A percentile compares a stretch with the other conserved stretches of the same genome.
Evolutionary conservation across 805 yeast species (phyloP).

Genomic region (Wickerhamomyces hampshirensis): DNA sequence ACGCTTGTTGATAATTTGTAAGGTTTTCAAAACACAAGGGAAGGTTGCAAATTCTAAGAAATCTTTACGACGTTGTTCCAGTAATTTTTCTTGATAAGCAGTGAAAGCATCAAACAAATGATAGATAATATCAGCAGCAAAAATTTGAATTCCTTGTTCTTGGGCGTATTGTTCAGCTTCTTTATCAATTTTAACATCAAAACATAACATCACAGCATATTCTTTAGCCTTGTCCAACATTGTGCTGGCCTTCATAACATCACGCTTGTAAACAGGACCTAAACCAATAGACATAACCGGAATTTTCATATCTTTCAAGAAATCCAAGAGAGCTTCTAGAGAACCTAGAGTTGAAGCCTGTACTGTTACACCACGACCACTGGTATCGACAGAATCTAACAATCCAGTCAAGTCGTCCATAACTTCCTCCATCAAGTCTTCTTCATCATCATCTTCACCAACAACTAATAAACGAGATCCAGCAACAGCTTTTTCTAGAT

Average conservation of each 20-base stretch:
- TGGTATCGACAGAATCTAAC: conserved; percentile 88
- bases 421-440: conserved; percentile 94
- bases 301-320: conserved; percentile 96
- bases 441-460: conserved; percentile 97
- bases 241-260: conserved; percentile 94
- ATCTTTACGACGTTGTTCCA: conserved; percentile 88
- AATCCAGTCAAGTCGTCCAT: conserved; percentile 97
- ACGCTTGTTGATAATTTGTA: conserved; percentile 96
- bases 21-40: conserved; percentile 92
- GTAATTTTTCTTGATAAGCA: conserved; percentile 80
- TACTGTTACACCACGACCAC: conserved; percentile 96
- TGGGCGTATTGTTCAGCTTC: conserved; percentile 98
- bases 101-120: conserved; percentile 94
- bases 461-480: conserved; percentile 95
- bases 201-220: conserved; percentile 95
- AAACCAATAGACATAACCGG: conserved; percentile 98
- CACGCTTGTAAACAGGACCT: conserved; percentile 98
- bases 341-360: conserved; percentile 99
- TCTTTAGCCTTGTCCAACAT: conserved; percentile 97
- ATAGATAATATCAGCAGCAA: conserved; percentile 94
- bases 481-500: conserved; percentile 97
- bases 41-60: conserved; percentile 83
- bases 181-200: conserved; percentile 94
- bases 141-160: conserved; percentile 86
- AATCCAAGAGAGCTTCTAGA: conserved; percentile 91